Evolutionary conservation across 2,329 filamentous ascomycete species (phyloP).

Genomic region (Cadophora gregata): DNA sequence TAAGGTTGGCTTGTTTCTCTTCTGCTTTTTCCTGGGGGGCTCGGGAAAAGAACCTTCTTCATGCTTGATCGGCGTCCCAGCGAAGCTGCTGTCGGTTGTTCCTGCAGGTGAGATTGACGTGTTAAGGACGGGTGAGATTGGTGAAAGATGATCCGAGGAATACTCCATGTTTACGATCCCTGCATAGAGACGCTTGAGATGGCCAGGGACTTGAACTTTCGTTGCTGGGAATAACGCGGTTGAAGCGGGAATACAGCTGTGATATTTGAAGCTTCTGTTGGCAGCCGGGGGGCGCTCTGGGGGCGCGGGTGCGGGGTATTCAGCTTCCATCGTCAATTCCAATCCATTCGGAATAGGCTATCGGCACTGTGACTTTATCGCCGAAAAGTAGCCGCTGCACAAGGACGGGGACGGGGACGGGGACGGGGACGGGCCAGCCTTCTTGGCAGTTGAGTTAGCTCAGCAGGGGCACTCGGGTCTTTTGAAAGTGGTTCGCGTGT

Average conservation of each 20-base stretch:
- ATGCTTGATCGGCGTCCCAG: conserved; percentile 28
- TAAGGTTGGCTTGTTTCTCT: conserved; percentile 82
- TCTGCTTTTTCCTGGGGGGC: conserved; percentile 68
- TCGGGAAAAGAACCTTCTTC: conserved; percentile 28
- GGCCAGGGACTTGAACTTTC: conserved; percentile 18
- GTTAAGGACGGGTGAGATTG: conserved; percentile 31
- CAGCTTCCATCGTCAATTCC: conserved; percentile 1
- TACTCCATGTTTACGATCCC: conserved; percentile 29
- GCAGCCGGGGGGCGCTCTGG: neutral
- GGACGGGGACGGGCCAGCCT: too few relatives aligned
- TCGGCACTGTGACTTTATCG: neutral
- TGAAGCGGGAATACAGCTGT: conserved; percentile 34
- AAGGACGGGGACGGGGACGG: neutral
- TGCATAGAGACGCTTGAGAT: neutral
- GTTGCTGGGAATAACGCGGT: conserved; percentile 43
- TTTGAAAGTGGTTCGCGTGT: conserved; percentile 2
- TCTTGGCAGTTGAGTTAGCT: neutral
- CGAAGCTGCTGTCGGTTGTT: conserved; percentile 33
- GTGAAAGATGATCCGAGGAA: conserved; percentile 11
- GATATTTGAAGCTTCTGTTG: conserved; percentile 14
- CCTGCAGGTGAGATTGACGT: conserved; percentile 34
- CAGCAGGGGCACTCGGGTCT: neutral
- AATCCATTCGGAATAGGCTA: too few relatives aligned
- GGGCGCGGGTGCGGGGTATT: conserved; percentile 13
- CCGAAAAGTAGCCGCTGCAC: conserved; percentile 2